A percentile compares a stretch with the other conserved stretches of the same genome.
These are phyloP conservation scores for Cyberlindnera mississippiensis DNA, from an alignment of 805 yeast species.

Conservation along the genomic window DNA sequence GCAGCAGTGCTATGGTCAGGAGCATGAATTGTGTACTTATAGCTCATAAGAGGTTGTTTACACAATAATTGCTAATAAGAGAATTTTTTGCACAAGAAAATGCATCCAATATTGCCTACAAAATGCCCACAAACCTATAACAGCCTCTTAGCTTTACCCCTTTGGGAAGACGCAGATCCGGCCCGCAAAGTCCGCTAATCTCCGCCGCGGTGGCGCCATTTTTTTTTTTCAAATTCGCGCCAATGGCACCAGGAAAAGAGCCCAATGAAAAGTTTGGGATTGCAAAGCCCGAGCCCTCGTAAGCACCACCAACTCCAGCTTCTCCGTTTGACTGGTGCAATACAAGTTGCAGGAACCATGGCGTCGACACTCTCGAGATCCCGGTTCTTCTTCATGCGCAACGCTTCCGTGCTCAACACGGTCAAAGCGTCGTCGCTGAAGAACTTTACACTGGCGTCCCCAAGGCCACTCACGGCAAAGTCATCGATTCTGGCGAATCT, in stretches of 20 bases:
- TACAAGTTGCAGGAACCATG: too few species aligned
- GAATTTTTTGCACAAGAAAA: too few species aligned
- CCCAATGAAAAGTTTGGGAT: conserved; percentile 19
- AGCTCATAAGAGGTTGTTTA: too few species aligned
- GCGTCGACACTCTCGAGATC: conserved; percentile 39
- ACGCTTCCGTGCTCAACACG: conserved; percentile 42
- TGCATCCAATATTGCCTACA: too few species aligned
- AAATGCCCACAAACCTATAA: too few species aligned
- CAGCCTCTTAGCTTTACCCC: too few species aligned
- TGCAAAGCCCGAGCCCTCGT: not conserved
- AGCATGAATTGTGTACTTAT: too few species aligned
- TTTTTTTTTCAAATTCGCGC: too few species aligned
- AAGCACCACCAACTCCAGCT: not conserved
- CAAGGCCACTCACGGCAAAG: conserved; percentile 1
- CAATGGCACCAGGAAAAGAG: conserved; percentile 6
- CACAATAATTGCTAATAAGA: too few species aligned
- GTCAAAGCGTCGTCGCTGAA: conserved; percentile 19
- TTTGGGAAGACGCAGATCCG: too few species aligned
- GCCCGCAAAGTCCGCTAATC: not conserved
- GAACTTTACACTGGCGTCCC: conserved; percentile 17
- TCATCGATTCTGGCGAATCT: conserved; percentile 9
- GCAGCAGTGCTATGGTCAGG: too few species aligned
- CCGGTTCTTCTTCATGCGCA: conserved; percentile 56
- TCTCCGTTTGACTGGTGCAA: too few species aligned
- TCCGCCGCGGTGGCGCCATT: conserved; percentile 1